These are phyloP conservation scores for Epichloe sylvatica DNA, from an alignment of 2,329 filamentous ascomycete species.

Conservation along the genomic window DNA sequence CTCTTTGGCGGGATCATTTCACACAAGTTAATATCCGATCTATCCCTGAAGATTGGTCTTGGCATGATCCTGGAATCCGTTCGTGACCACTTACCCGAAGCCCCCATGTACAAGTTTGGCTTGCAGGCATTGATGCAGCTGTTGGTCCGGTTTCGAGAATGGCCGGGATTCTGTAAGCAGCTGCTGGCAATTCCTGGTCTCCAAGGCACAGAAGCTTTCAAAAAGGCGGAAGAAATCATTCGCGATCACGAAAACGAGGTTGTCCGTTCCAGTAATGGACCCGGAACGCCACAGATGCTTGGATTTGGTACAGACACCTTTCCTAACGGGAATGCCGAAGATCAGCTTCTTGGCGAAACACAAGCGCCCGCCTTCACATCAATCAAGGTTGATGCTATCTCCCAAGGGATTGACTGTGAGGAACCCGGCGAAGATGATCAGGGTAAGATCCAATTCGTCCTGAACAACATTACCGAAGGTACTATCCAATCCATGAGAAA, in stretches of 20 bases:
- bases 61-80: slow-evolving; percentile 98
- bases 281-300: slow-evolving; percentile 23
- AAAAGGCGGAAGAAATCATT: slow-evolving; percentile 69
- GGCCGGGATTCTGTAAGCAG: slow-evolving; percentile 87
- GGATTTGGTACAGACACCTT: slow-evolving; percentile 33
- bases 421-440: slow-evolving; percentile 76
- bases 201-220: slow-evolving; percentile 71
- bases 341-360: slow-evolving; percentile 43
- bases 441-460: slow-evolving; percentile 85
- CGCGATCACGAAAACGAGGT: slow-evolving; percentile 51
- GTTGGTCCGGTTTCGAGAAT: slow-evolving; percentile 69
- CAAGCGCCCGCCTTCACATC: slow-evolving; percentile 61
- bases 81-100: slow-evolving; percentile 65
- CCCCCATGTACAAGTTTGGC: slow-evolving; percentile 96
- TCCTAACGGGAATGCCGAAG: slow-evolving; percentile 59
- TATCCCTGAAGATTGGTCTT: slow-evolving; percentile 85
- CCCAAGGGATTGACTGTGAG: slow-evolving; percentile 52
- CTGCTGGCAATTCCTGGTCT: slow-evolving; percentile 70
- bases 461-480: slow-evolving; percentile 90
- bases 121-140: slow-evolving; percentile 88
- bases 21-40: slow-evolving; percentile 75
- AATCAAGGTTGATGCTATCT: slow-evolving; percentile 59
- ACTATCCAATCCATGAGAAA: slow-evolving; percentile 74
- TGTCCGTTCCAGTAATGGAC: slow-evolving; percentile 40
- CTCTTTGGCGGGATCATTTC: slow-evolving; percentile 95